Evolutionary conservation across 2,329 filamentous ascomycete genomes (phyloP).

Genomic region (Emmonsiellopsis sp.): DNA sequence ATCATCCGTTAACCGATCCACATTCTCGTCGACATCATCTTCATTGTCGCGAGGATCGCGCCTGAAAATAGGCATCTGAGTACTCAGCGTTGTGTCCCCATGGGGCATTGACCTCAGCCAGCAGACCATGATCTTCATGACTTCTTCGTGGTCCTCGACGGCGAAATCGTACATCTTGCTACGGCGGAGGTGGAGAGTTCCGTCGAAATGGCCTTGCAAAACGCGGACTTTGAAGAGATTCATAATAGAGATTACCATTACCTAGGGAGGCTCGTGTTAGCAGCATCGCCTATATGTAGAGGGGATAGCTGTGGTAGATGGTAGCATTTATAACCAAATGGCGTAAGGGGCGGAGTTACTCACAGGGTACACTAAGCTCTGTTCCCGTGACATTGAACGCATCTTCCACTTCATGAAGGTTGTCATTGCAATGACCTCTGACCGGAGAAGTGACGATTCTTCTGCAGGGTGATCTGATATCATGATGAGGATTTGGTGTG

Average conservation of each 20-base stretch:
- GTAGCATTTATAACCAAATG: too few species aligned
- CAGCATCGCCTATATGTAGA: neutral
- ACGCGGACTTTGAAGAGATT: neutral
- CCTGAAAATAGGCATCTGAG: neutral
- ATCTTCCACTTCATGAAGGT: slow-evolving; percentile 1
- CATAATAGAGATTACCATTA: slow-evolving; percentile 1
- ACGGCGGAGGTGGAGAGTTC: neutral
- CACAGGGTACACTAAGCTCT: neutral
- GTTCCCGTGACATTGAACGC: neutral
- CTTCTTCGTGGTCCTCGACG: neutral
- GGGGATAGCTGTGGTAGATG: too few species aligned
- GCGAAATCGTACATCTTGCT: slow-evolving; percentile 1
- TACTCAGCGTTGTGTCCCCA: slow-evolving; percentile 3
- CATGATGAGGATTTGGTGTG: neutral
- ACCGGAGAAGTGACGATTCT: neutral
- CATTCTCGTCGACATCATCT: neutral
- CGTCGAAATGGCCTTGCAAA: slow-evolving; percentile 2
- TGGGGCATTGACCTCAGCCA: neutral
- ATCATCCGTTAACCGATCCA: too few species aligned
- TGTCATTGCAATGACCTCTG: neutral
- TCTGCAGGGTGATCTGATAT: neutral
- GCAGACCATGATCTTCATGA: neutral
- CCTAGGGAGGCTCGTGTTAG: neutral
- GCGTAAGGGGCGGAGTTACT: too few species aligned
- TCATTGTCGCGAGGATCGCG: neutral